A percentile compares a stretch with the other conserved stretches of the same genome.
These are phyloP conservation scores for Candida glucosophila DNA, from an alignment of 1,139 yeast genomes.

Conservation along the genomic window DNA sequence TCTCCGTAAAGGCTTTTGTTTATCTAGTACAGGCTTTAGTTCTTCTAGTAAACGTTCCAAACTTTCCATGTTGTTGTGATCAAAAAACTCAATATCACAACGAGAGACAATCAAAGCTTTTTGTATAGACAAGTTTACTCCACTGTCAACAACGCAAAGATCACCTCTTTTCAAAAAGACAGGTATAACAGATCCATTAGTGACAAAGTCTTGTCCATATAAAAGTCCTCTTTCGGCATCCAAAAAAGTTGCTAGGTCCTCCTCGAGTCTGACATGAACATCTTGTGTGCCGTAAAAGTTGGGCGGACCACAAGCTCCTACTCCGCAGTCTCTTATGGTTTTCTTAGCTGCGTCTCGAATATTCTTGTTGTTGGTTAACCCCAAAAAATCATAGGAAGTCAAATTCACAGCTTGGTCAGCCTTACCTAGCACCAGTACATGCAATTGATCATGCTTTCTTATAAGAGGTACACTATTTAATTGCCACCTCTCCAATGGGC, in stretches of 20 bases:
- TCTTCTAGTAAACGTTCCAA: constrained; percentile 60
- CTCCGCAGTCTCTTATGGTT: constrained; percentile 68
- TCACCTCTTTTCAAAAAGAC: constrained; percentile 96
- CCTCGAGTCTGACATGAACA: constrained; percentile 75
- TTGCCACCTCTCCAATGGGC: constrained; percentile 51
- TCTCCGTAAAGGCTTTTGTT: constrained; percentile 69
- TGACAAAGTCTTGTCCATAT: constrained; percentile 89
- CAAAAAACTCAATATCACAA: constrained; percentile 74
- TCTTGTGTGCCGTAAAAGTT: constrained; percentile 96
- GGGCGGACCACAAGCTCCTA: constrained; percentile 98
- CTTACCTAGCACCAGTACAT: constrained; percentile 18
- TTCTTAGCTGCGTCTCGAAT: constrained; percentile 50
- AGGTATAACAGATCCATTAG: constrained; percentile 94
- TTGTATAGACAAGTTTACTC: constrained; percentile 69
- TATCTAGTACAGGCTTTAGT: constrained; percentile 54
- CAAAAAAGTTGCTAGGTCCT: constrained; percentile 63
- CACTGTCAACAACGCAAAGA: constrained; percentile 78
- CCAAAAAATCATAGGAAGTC: constrained; percentile 55
- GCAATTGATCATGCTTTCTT: constrained; percentile 47
- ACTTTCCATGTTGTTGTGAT: constrained; percentile 84
- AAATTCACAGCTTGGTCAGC: constrained; percentile 45
- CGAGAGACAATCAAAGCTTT: constrained; percentile 84
- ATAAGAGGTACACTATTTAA: constrained; percentile 56
- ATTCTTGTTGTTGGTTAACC: constrained; percentile 38
- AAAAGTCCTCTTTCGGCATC: constrained; percentile 73